Evolutionary conservation across 2,329 filamentous ascomycete genomes (phyloP), one percentile per base, ranked within the genome.

Genomic region (Proliferodiscus dingleyae): DNA sequence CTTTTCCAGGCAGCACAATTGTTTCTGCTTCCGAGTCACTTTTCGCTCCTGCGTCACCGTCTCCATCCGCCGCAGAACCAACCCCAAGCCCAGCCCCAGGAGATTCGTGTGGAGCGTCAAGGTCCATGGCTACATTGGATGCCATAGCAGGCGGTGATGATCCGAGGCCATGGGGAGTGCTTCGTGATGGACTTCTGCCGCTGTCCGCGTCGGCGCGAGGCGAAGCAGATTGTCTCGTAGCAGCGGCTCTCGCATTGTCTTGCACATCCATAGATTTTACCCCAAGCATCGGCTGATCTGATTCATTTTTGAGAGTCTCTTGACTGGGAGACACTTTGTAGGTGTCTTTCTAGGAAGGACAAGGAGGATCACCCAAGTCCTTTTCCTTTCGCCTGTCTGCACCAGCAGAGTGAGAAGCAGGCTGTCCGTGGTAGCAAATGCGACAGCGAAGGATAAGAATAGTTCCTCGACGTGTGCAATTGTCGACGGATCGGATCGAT

Each of bases 1-100:
- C 77, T 60, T 83, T 84, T 22, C 78, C 79, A 9, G 80, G 74
- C 26, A 85, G 64, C 28, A 87, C 81, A 51, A 86, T 83, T 11
- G 83, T 87, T 66, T 87, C 83, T 39, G 83, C 82, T 60, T 87
- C 83, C 1, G 83, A 87, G 57, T 83, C 80, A 59, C 74, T 80
- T 48, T 82, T 81, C 47, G 48, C 52, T n/a, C 47, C 58, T 32
- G 36, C 38, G 45, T 59, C 54, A 10, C n/a, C n/a, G n/a, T 28
- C 19, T 9, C 33, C 40, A 24, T 54, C 53, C 18, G 37, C 24
- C 6, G 6, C 11, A 11, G 24, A 26, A 6, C 24, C 24, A 11
- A 11, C 24, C 11, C 24, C 24, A 11, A 11, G 6, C 11, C 24
- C 42, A 24, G 41, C 28, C 9, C 32, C 18, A 21, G 34, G 19